Conservation (phyloP, 495 filamentous ascomycete genomes). For the Xylaria sp. region DNA sequence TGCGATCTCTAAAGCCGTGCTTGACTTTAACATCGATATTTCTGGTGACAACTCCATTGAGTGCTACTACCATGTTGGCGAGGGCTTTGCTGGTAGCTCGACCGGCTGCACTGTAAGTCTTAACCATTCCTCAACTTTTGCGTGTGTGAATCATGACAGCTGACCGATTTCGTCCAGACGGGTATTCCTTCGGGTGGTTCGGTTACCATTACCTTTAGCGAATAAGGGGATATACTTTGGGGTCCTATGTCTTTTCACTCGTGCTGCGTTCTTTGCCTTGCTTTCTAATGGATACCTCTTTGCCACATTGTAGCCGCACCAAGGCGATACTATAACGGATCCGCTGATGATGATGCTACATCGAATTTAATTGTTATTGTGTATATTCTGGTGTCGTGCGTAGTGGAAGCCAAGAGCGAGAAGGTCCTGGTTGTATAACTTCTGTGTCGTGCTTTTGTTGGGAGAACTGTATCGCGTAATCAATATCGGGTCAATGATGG, state of each 20-base stretch:
- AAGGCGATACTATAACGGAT: constrained; percentile 31
- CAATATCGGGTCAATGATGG: background rate
- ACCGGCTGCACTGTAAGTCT: constrained; percentile 79
- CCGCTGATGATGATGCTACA: constrained; percentile 32
- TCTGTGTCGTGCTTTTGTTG: background rate
- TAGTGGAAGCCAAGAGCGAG: constrained; percentile 2
- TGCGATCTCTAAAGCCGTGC: constrained; percentile 64
- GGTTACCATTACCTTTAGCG: constrained; percentile 47
- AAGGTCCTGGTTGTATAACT: constrained; percentile 16
- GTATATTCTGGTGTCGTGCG: constrained; percentile 40
- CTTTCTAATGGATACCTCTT: constrained; percentile 44
- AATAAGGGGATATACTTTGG: constrained; percentile 28
- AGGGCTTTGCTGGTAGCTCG: constrained; percentile 56
- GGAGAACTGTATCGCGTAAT: background rate
- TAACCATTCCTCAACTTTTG: background rate
- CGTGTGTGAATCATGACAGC: constrained; percentile 23
- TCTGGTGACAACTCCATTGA: constrained; percentile 65
- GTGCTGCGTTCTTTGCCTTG: constrained; percentile 38
- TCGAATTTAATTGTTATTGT: constrained; percentile 45
- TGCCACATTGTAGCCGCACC: constrained; percentile 36
- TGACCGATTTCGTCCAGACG: constrained; percentile 39
- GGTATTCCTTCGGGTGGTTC: constrained; percentile 46
- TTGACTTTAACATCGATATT: constrained; percentile 79
- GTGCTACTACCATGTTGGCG: constrained; percentile 75
- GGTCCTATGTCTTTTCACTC: constrained; percentile 31